Base-by-base conservation (phyloP, 208 protist genomes). In the Trypanosoma melophagium region DNA sequence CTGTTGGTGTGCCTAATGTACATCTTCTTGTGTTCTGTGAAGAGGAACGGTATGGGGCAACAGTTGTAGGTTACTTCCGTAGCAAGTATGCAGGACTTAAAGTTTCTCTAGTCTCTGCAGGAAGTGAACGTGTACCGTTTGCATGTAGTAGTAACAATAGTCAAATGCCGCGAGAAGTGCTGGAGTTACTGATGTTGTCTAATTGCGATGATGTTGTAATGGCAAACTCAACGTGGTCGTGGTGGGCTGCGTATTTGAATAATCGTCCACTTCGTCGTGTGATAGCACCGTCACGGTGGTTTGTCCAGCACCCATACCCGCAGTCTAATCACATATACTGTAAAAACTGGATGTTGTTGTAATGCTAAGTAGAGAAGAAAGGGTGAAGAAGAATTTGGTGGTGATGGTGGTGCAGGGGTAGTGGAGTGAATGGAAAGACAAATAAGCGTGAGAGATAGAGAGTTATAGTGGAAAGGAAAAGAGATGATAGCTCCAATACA, bases 191-290 rank as follows among this genome's bases (percentile, higher is more conserved):
- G 22, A 92, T 93, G 85, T 76, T 96, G 71, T 64, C 81, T 28
- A 72, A 77, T 50, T 96, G 90, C 74, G 65, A 91, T 63, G 90
- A 96, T 64, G 77, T 96, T 5, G 76, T 96, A 19, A 96, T 96
- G 81, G 87, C 90, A 2, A 96, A 96, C 78, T 93, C 87, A 0
- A 83, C 81, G 38, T 96, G 88, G 66, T 92, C 85, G 31, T 96
- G 90, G 87, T 96, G 90, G 87, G 87, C 77, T 0, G 87, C 87
- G 24, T 96, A 93, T 71, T 66, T 93, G 5, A 93, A 93, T 54
- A 52, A 38, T 17, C 25, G 45, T 12, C 83, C 90, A 40, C 71
- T 90, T 25, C 80, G 58, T 17, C 80, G 90, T 22, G 81, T 93
- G 12, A 66, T 96, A 2, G 84, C 86, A 16, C 90, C 90, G 21